Percentiles rank a stretch among this genome's conserved stretches.
Evolutionary conservation across 2,329 filamentous ascomycete species (phyloP).

Genomic region (Lasiodiplodia sp.): DNA sequence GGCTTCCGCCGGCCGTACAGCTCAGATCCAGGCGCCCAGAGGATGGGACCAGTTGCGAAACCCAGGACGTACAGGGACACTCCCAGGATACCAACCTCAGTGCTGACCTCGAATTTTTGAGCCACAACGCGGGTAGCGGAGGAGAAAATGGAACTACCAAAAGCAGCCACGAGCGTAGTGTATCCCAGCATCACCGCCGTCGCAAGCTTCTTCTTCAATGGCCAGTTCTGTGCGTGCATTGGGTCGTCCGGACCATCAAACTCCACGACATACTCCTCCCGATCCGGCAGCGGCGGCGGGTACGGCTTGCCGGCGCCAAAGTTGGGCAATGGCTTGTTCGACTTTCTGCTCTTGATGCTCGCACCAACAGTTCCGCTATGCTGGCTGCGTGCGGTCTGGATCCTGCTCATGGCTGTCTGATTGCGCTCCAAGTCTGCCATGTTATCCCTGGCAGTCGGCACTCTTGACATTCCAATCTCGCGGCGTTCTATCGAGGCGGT

Average conservation of each 20-base stretch:
- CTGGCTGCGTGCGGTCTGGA: constrained; percentile 74
- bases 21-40: constrained; percentile 61
- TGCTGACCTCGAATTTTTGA: constrained; percentile 53
- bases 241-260: constrained; percentile 87
- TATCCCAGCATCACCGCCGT: constrained; percentile 75
- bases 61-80: constrained; percentile 58
- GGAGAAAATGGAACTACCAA: constrained; percentile 61
- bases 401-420: constrained; percentile 72
- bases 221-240: constrained; percentile 88
- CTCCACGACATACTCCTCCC: constrained; percentile 79
- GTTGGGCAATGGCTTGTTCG: constrained; percentile 65
- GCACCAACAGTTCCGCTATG: constrained; percentile 75
- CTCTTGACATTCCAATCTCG: constrained; percentile 62
- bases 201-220: constrained; percentile 75
- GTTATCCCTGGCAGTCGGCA: constrained; percentile 68
- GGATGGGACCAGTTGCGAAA: constrained; percentile 55
- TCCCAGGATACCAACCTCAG: constrained; percentile 58
- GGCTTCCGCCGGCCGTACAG: constrained; percentile 58
- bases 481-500: constrained; percentile 46
- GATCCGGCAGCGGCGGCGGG: constrained; percentile 72
- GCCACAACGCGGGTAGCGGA: constrained; percentile 45
- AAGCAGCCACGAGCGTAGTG: constrained; percentile 72
- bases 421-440: constrained; percentile 66
- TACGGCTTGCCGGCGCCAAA: constrained; percentile 79
- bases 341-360: constrained; percentile 56